Conservation (phyloP, 306 rosid species). For the Rosa rugosa region DNA sequence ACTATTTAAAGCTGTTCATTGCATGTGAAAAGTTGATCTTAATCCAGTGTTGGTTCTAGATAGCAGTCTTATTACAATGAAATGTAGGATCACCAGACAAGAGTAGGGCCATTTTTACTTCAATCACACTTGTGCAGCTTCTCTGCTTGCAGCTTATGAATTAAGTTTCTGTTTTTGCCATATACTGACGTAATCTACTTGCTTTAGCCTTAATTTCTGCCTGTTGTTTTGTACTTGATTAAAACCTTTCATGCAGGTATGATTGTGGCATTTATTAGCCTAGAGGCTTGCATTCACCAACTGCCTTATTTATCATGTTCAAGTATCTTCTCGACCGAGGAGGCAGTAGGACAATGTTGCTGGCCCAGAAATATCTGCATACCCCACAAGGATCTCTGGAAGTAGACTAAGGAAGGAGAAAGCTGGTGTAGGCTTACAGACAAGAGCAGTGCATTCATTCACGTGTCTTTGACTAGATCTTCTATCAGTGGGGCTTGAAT, state of each 20-base stretch:
- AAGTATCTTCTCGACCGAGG: conserved; percentile 18
- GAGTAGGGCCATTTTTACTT: neutral
- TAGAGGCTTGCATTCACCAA: conserved; percentile 21
- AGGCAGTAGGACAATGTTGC: conserved; percentile 18
- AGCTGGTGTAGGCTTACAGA: conserved; percentile 24
- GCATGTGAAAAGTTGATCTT: neutral
- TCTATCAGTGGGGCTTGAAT: conserved; percentile 1
- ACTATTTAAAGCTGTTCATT: neutral
- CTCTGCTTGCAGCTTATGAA: conserved; percentile 11
- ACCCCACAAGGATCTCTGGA: conserved; percentile 27
- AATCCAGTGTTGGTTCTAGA: neutral
- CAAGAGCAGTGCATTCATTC: conserved; percentile 21
- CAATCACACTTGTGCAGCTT: conserved; percentile 11
- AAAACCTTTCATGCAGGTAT: conserved; percentile 9
- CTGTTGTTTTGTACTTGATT: neutral
- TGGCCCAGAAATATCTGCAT: conserved; percentile 22
- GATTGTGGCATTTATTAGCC: conserved; percentile 1
- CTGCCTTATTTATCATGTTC: conserved; percentile 15
- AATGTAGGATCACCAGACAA: conserved; percentile 9
- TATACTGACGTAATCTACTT: neutral
- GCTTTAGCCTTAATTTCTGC: conserved; percentile 18
- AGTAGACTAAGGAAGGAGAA: conserved; percentile 14
- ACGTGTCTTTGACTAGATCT: conserved; percentile 18
- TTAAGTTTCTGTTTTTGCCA: conserved; percentile 18
- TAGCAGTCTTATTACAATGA: neutral